Base-by-base conservation (phyloP, 2,329 filamentous ascomycete species). In the Fusarium sp. region DNA sequence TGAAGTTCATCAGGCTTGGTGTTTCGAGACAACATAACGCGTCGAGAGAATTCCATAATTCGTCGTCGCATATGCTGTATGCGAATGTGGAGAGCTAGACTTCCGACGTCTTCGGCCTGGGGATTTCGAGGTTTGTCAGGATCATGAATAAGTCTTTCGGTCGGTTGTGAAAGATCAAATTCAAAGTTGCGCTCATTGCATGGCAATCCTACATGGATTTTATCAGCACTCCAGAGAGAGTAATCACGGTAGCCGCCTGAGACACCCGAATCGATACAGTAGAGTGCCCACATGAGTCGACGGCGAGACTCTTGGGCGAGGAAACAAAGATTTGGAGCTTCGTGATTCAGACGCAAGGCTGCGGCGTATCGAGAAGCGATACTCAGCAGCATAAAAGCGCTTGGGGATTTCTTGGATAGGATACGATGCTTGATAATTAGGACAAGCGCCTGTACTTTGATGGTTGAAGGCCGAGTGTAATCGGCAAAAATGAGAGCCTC, bases 161-260 rank as follows among this genome's bases (percentile, higher is more conserved):
- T 87, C 8, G 83, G 81, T 73, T 89, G 87, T 9, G 87, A 86
- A 3, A 89, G 83, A 75, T 89, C 87, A 69, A 88, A 89, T 75
- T 90, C 88, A 68, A 86, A 86, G 39, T 85, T 82, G 62, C 82
- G 80, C 69, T 86, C 84, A 59, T 82, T 80, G 70, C 83, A 84
- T 1, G 84, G 84, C 39, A 84, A 75, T 36, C 81, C 77, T 39
- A 85, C 77, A 64, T 83, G 80, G 31, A 86, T 83, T 22, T 76
- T 79, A 35, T 84, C 83, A 18, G 80, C 78, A 4, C 80, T 79
- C 77, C 83, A 85, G 12, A 85, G 79, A n/a, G 83, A 80, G 66
- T 84, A 85, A 67, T 85, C 84, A 7, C 82, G 81, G 45, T 85
- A 80, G 4, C 84, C 84, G 27, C 82, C 81, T 1, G 83, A 83